These are phyloP conservation scores for Cutaneotrichosporon sp. DNA, from an alignment of 1,284 basidiomycete genomes.

Conservation along the genomic window DNA sequence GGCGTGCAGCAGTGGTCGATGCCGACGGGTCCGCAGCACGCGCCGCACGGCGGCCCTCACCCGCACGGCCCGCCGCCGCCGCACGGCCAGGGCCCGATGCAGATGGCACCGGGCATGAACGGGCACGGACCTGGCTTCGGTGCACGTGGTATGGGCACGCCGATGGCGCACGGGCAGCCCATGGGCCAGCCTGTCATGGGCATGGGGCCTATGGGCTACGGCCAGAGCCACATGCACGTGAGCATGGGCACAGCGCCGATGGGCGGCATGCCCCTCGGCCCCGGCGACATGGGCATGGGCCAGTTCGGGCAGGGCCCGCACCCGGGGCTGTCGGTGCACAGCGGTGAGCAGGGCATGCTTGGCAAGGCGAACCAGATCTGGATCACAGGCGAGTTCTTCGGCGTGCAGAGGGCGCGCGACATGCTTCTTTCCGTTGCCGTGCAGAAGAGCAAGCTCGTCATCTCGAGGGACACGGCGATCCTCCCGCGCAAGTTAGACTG, in stretches of 20 bases:
- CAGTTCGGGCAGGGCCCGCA: constrained; percentile 42
- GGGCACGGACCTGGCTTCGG: constrained; percentile 24
- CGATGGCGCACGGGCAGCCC: constrained; percentile 30
- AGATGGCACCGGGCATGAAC: constrained; percentile 37
- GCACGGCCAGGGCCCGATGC: constrained; percentile 30
- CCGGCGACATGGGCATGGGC: constrained; percentile 34
- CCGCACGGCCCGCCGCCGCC: constrained; percentile 25
- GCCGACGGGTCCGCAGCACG: constrained; percentile 20
- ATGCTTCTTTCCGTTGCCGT: constrained; percentile 88
- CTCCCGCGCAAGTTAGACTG: constrained; percentile 96
- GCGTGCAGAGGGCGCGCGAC: constrained; percentile 89
- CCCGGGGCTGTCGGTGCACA: constrained; percentile 44
- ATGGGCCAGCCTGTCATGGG: constrained; percentile 28
- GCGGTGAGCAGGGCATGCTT: constrained; percentile 57
- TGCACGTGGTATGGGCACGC: constrained; percentile 24
- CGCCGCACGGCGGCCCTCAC: constrained; percentile 11
- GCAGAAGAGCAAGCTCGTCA: constrained; percentile 87
- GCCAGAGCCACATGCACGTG: constrained; percentile 43
- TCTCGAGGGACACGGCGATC: constrained; percentile 90
- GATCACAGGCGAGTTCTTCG: constrained; percentile 98
- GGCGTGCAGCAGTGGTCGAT: constrained; percentile 39
- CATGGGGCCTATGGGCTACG: constrained; percentile 28
- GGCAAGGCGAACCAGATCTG: constrained; percentile 71
- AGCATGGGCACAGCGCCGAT: constrained; percentile 42
- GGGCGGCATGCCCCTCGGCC: constrained; percentile 28